phyloP scores from a whole-genome alignment of 768 basidiomycete species.

The Imleria badia region DNA sequence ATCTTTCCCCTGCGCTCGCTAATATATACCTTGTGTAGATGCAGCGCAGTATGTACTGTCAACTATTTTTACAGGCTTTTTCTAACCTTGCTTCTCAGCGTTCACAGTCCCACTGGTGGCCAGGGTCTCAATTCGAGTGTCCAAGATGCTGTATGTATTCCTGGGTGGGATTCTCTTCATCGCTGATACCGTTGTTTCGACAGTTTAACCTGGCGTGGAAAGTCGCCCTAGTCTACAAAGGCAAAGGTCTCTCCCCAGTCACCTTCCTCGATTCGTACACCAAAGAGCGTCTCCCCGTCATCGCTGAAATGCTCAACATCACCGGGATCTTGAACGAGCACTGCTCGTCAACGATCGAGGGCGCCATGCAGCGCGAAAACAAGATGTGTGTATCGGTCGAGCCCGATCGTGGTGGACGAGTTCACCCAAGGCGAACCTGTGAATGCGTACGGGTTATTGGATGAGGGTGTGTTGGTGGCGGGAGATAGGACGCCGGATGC shows the following conservation, averaged over 20 bases:
- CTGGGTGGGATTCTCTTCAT: neutral
- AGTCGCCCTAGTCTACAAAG: conserved; percentile 41
- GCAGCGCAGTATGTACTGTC: conserved; percentile 39
- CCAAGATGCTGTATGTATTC: conserved; percentile 38
- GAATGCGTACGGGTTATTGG: conserved; percentile 14
- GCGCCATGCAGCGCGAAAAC: neutral
- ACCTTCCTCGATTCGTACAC: conserved; percentile 42
- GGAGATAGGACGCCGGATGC: conserved; percentile 49
- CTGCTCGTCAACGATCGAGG: neutral
- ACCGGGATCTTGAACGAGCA: conserved; percentile 23
- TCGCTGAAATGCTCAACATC: conserved; percentile 43
- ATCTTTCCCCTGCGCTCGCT: neutral
- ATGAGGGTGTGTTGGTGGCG: conserved; percentile 33
- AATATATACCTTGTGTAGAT: conserved; percentile 33
- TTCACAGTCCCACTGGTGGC: conserved; percentile 24
- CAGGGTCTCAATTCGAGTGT: conserved; percentile 39
- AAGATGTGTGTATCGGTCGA: conserved; percentile 33
- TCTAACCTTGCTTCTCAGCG: conserved; percentile 7
- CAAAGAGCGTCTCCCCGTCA: conserved; percentile 46
- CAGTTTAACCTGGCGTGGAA: conserved; percentile 49
- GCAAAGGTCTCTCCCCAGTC: conserved; percentile 35
- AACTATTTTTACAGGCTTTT: neutral
- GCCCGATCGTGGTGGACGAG: conserved; percentile 39
- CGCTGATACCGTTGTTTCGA: neutral
- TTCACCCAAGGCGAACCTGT: conserved; percentile 14